These are phyloP conservation scores for Beta vulgaris DNA, from an alignment of 148 eudicot genomes.

Conservation along the genomic window DNA sequence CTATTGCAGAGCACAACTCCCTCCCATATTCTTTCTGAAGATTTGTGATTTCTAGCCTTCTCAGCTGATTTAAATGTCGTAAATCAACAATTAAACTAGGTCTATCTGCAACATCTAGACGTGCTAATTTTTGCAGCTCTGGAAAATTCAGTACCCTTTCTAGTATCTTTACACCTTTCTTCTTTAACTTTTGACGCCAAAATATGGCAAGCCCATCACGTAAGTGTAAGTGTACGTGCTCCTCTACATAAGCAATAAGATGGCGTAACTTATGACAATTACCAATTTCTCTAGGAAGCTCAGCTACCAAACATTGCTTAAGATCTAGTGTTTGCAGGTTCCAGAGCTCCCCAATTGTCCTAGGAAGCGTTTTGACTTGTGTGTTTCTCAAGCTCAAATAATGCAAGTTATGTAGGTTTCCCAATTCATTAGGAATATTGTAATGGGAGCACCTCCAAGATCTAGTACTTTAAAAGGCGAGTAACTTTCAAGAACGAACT, in stretches of 20 bases:
- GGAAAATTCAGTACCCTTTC: not conserved
- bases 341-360: not conserved
- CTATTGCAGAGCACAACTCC: not conserved
- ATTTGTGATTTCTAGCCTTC: not conserved
- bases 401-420: not conserved
- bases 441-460: not conserved
- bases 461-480: constrained; percentile 14
- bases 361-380: not conserved
- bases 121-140: constrained; percentile 1
- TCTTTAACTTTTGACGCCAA: too few species aligned
- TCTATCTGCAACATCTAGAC: not conserved
- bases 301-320: not conserved
- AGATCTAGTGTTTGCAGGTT: constrained; percentile 18
- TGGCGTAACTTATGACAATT: not conserved
- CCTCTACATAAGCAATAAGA: not conserved
- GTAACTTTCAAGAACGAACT: not conserved
- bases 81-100: not conserved
- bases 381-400: constrained; percentile 12
- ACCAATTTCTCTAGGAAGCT: not conserved
- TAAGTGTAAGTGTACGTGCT: too few species aligned
- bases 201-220: too few species aligned
- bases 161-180: not conserved
- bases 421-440: not conserved
- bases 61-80: not conserved
- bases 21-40: not conserved